phyloP scores from a whole-genome alignment of 352 stramenopile species.

The Pythium sukuiense region DNA sequence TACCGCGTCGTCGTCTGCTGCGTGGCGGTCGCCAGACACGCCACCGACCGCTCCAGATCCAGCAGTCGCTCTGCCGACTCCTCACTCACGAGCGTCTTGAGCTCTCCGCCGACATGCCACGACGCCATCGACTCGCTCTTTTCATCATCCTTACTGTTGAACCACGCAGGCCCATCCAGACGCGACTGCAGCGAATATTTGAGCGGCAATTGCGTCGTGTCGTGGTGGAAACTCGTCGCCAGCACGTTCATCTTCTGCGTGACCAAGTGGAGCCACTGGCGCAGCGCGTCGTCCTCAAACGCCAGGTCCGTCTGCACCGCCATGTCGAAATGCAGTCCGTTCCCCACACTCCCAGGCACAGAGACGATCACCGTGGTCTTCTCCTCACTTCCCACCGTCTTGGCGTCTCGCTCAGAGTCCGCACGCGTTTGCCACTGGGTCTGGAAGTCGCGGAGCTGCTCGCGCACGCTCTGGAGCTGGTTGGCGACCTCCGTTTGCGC shows the following conservation, averaged over 20 bases:
- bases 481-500: slow-evolving; percentile 34
- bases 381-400: neutral
- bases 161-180: slow-evolving; percentile 15
- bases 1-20: slow-evolving; percentile 36
- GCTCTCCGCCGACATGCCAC: slow-evolving; percentile 38
- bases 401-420: neutral
- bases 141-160: neutral
- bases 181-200: slow-evolving; percentile 24
- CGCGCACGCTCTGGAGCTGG: slow-evolving; percentile 45
- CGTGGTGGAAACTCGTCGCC: slow-evolving; percentile 38
- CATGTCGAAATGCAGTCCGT: slow-evolving; percentile 20
- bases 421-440: slow-evolving; percentile 33
- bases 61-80: slow-evolving; percentile 30
- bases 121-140: slow-evolving; percentile 18
- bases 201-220: slow-evolving; percentile 33
- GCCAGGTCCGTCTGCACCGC: slow-evolving; percentile 32
- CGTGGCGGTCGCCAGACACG: slow-evolving; percentile 32
- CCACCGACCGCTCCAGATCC: slow-evolving; percentile 42
- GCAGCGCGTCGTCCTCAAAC: slow-evolving; percentile 32
- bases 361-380: neutral
- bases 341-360: neutral
- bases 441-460: slow-evolving; percentile 48
- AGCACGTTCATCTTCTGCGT: slow-evolving; percentile 45
- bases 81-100: slow-evolving; percentile 35
- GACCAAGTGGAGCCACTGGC: slow-evolving; percentile 48